Evolutionary conservation across 257 asterid species (phyloP), one percentile per base, ranked within the genome.

Genomic region (Nicotiana attenuata): DNA sequence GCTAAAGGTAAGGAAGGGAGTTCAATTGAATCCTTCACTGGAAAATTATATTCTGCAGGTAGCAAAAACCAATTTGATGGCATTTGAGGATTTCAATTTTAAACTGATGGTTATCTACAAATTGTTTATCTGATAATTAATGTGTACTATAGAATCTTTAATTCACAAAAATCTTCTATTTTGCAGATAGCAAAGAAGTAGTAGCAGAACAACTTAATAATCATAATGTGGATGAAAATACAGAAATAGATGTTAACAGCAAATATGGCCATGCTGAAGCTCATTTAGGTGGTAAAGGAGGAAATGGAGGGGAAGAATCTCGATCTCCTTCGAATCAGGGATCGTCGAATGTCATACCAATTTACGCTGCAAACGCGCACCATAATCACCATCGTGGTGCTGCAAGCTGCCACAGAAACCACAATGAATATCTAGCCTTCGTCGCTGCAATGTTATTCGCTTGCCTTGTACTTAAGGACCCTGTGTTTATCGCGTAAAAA

Each of bases 281-380:
- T 38, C 55, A 78, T 55, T 20, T 53, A 9, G 86, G 82, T 17
- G 83, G 83, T 77, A 55, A 10, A 16, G 17, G 65, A 10, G 87
- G 85, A 19, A 53, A 80, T 68, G 78, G 79, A 19, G 86, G 57
- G 4, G 81, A 47, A 19, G 61, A 85, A 59, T 55, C 88, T 33
- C 71, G 38, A 67, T 35, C 78, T 35, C 90, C 89, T 50, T 7
- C 77, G 8, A 64, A n/a, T 50, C 87, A 20, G 15, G 89, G 92
- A 35, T 90, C 91, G 3, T 83, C 89, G 19, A 84, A 79, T 24
- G 86, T 65, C 20, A 79, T 86, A 28, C 92, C 91, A 22, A 0
- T 80, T 19, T 84, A 86, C 57, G 85, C 83, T 10, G 86, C 85
- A 52, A 87, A 76, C 53, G 83, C 66, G 60, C 86, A 76, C 84